Percentiles rank a stretch among this genome's conserved stretches.
phyloP scores from a whole-genome alignment of 805 yeast species.

The Cyberlindnera veronae region DNA sequence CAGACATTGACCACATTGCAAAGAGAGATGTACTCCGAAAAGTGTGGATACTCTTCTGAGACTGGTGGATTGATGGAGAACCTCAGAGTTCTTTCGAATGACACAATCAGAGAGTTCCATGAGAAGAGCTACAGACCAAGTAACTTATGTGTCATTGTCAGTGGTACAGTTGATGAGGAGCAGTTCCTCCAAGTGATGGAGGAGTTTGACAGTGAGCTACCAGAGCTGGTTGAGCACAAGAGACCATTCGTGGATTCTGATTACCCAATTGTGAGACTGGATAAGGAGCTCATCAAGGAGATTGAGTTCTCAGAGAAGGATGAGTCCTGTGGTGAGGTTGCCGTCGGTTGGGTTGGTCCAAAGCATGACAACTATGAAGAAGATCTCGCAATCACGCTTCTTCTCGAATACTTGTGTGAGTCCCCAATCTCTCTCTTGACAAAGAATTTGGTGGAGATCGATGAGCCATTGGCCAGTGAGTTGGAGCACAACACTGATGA shows the following conservation, averaged over 20 bases:
- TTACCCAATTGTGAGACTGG: constrained; percentile 33
- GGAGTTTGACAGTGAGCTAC: constrained; percentile 57
- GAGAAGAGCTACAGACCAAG: constrained; percentile 69
- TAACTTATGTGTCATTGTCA: constrained; percentile 75
- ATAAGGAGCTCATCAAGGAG: constrained; percentile 38
- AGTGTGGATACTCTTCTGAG: constrained; percentile 85
- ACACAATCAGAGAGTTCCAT: constrained; percentile 76
- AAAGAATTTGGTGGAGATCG: constrained; percentile 71
- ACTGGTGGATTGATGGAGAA: constrained; percentile 89
- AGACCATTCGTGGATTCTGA: constrained; percentile 82
- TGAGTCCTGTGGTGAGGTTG: constrained; percentile 75
- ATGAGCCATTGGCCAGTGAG: constrained; percentile 75
- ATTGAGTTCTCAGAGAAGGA: constrained; percentile 87
- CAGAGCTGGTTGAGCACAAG: constrained; percentile 27
- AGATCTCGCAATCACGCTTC: constrained; percentile 66
- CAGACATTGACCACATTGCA: constrained; percentile 56
- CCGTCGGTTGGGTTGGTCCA: constrained; percentile 83
- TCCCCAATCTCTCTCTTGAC: constrained; percentile 74
- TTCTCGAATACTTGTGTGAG: constrained; percentile 72
- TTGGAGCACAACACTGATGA: constrained; percentile 72
- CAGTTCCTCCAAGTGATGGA: constrained; percentile 62
- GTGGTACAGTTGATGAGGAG: constrained; percentile 79
- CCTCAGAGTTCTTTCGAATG: constrained; percentile 67
- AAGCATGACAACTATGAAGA: constrained; percentile 44
- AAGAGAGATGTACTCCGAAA: constrained; percentile 47